Evolutionary conservation across 768 basidiomycete genomes (phyloP), one percentile per base, ranked within the genome.

Genomic region (Naematelia aurantialba): DNA sequence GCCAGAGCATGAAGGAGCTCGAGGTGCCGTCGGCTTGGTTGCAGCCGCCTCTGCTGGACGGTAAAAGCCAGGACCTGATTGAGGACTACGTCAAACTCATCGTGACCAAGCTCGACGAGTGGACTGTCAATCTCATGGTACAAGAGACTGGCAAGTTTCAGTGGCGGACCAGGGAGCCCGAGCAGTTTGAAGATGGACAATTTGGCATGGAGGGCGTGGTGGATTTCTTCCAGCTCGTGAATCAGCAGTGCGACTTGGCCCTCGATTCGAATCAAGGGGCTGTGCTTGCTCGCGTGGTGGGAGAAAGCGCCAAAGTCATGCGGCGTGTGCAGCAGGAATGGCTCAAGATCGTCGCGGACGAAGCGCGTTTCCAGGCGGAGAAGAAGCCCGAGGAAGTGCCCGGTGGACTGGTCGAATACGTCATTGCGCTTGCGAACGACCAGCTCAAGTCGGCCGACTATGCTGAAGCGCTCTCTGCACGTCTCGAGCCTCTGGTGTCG

Each of bases 171-270:
- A 85, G 88, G 66, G 89, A 90, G 24, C 94, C 92, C 2, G 94
- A 98, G 77, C 78, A 88, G 47, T 89, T 92, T 70, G 84, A 84
- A 55, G 91, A 97, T 59, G 91, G 90, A 13, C 80, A 88, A 62
- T 97, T 97, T 73, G 89, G 89, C 19, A 88, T 87, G 60, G 89
- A 96, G 73, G 89, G 93, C 45, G 87, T 93, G 17, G 85, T 94
- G 52, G 96, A 98, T 69, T 81, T 99, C 61, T 98, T 97, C 82
- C 89, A 96, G 78, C 92, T 98, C 88, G 87, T 97, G 67, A 98
- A 93, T 77, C 77, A 78, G 55, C 94, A 97, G 77, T 83, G 91
- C 58, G 94, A 98, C 71, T 82, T 91, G 14, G 93, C 93, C 8
- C 87, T 88, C 63, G 96, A 98, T 76, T 98, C 92, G 66, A 89